phyloP scores from a whole-genome alignment of 148 eudicot species.

The Rhododendron ovatum region DNA sequence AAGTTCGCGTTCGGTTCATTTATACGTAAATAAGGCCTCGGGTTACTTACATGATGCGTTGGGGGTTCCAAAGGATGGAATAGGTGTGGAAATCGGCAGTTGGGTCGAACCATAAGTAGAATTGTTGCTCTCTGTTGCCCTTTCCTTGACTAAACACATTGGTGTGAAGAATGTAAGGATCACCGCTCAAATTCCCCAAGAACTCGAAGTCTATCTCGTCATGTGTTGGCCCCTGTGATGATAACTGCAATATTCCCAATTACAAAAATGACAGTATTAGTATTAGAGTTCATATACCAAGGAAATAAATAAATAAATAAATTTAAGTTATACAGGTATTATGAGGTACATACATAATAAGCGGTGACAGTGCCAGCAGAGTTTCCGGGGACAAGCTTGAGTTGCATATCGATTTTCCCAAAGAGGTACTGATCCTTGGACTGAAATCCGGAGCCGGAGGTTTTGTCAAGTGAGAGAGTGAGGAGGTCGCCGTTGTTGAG shows the following conservation, averaged over 20 bases:
- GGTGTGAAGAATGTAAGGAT: conserved; percentile 35
- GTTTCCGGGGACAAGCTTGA: conserved; percentile 34
- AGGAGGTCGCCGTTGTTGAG: conserved; percentile 28
- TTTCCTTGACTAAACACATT: conserved; percentile 38
- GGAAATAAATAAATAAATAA: not conserved
- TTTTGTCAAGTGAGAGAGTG: conserved; percentile 21
- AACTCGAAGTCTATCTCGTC: conserved; percentile 47
- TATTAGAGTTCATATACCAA: not conserved
- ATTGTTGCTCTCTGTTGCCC: conserved; percentile 35
- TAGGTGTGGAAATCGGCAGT: conserved; percentile 37
- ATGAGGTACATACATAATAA: conserved; percentile 19
- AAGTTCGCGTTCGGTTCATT: too few relatives aligned
- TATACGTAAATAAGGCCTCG: not conserved
- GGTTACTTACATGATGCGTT: conserved; percentile 25
- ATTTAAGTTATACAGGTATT: not conserved
- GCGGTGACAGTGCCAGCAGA: conserved; percentile 42
- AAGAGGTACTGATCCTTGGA: conserved; percentile 27
- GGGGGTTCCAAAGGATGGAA: conserved; percentile 36
- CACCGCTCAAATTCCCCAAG: conserved; percentile 36
- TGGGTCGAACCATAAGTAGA: conserved; percentile 36
- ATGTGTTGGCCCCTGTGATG: conserved; percentile 32
- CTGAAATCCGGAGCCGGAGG: conserved; percentile 31
- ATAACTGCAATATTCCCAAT: conserved; percentile 19
- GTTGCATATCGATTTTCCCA: conserved; percentile 33
- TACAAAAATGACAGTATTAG: not conserved